These are phyloP conservation scores for Lactuca saligna DNA, from an alignment of 129 eudicot genomes.

Conservation along the genomic window DNA sequence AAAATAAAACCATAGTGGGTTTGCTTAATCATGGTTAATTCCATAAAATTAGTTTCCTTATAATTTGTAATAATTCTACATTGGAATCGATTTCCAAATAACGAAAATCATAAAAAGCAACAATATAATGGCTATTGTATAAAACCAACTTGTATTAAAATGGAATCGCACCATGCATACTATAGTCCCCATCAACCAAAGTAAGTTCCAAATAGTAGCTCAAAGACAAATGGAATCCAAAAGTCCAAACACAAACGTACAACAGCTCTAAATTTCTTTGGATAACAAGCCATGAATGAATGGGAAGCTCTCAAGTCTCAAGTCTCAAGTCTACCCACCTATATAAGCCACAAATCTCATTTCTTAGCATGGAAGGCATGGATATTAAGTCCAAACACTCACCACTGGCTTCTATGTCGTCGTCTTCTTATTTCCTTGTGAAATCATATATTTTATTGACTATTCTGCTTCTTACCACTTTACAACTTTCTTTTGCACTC, in stretches of 20 bases:
- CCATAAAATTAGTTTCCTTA: too few species aligned
- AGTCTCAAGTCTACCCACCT: too few species aligned
- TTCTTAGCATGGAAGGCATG: conserved; percentile 20
- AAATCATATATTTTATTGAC: neutral
- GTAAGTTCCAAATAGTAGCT: conserved; percentile 1
- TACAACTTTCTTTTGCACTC: conserved; percentile 1
- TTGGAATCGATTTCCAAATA: too few species aligned
- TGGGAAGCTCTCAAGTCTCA: neutral
- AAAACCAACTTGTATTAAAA: too few species aligned
- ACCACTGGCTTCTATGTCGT: neutral
- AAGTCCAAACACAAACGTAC: conserved; percentile 14
- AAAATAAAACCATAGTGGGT: too few species aligned
- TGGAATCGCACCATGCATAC: too few species aligned
- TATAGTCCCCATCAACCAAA: neutral
- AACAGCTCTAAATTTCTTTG: neutral
- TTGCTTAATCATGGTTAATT: too few species aligned
- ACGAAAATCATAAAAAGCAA: too few species aligned
- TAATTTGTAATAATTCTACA: too few species aligned
- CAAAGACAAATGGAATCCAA: conserved; percentile 15
- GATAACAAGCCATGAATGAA: conserved; percentile 6
- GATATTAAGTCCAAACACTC: conserved; percentile 12
- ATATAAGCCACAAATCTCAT: conserved; percentile 3
- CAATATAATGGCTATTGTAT: too few species aligned
- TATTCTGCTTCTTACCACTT: neutral
- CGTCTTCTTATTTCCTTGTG: neutral